Evolutionary conservation across 2,329 filamentous ascomycete species (phyloP).

Genomic region (Podosphaera leucotricha): DNA sequence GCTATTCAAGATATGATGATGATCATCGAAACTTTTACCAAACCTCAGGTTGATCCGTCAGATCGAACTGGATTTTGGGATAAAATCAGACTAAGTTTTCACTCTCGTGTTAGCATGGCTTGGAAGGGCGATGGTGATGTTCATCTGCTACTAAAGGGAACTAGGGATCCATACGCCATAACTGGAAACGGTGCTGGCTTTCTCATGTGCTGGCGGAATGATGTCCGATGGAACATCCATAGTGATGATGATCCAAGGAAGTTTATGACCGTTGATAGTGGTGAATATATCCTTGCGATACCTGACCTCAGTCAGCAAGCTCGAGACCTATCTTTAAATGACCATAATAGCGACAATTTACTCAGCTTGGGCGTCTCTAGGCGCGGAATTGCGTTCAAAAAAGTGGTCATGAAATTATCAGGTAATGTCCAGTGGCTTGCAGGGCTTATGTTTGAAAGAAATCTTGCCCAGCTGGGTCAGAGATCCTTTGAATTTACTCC

Average conservation of each 20-base stretch:
- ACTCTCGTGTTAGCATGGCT: constrained; percentile 66
- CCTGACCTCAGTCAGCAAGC: constrained; percentile 84
- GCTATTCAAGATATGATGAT: constrained; percentile 99
- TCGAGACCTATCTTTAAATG: constrained; percentile 24
- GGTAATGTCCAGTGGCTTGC: constrained; percentile 86
- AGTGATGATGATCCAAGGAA: constrained; percentile 68
- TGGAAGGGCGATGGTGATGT: constrained; percentile 96
- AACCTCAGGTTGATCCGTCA: constrained; percentile 79
- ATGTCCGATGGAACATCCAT: constrained; percentile 71
- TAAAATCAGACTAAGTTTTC: constrained; percentile 84
- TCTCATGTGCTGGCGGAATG: constrained; percentile 94
- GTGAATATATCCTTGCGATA: constrained; percentile 81
- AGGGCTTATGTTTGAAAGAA: constrained; percentile 78
- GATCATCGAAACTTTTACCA: constrained; percentile 91
- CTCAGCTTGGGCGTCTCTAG: constrained; percentile 33
- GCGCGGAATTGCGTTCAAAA: constrained; percentile 74
- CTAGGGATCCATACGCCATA: constrained; percentile 78
- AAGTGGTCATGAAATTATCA: constrained; percentile 95
- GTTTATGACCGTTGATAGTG: constrained; percentile 90
- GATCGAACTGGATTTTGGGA: constrained; percentile 97
- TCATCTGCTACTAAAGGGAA: constrained; percentile 74
- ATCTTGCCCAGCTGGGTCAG: constrained; percentile 37
- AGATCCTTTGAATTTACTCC: constrained; percentile 76
- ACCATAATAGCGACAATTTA: constrained; percentile 33
- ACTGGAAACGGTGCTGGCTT: constrained; percentile 87